phyloP scores from a whole-genome alignment of 495 filamentous ascomycete genomes.

The Lichina pygmaea region DNA sequence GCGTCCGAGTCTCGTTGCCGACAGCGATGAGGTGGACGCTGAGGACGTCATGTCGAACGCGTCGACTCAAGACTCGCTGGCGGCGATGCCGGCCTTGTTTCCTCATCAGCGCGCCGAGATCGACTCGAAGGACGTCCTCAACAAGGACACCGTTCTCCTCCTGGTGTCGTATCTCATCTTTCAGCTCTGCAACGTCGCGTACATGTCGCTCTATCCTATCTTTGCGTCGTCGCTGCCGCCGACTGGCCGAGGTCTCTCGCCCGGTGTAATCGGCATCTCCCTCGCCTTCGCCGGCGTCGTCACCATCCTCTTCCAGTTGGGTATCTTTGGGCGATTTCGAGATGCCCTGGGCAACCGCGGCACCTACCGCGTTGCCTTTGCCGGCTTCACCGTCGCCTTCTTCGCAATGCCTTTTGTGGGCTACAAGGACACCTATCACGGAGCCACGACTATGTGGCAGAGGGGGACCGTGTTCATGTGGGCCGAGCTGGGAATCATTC shows the following conservation, averaged over 20 bases:
- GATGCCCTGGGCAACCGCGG: conserved; percentile 62
- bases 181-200: conserved; percentile 67
- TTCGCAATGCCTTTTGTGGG: conserved; percentile 74
- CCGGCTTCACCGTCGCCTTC: conserved; percentile 66
- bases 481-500: conserved; percentile 45
- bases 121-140: conserved; percentile 22
- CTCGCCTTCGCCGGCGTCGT: conserved; percentile 61
- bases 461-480: conserved; percentile 35
- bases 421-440: conserved; percentile 30
- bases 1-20: not conserved
- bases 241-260: conserved; percentile 44
- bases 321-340: conserved; percentile 52
- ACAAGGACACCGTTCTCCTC: conserved; percentile 54
- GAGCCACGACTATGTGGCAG: conserved; percentile 15
- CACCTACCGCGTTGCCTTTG: conserved; percentile 52
- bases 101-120: conserved; percentile 10
- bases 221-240: conserved; percentile 53
- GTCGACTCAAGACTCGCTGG: conserved; percentile 9
- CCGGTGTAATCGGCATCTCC: conserved; percentile 60
- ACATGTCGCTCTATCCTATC: conserved; percentile 77
- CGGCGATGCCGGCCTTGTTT: conserved; percentile 13
- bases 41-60: conserved; percentile 13
- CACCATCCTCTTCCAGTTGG: conserved; percentile 73
- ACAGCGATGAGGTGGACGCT: conserved; percentile 11
- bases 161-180: conserved; percentile 68